Evolutionary conservation across 805 yeast species (phyloP).

Genomic region (Saturnispora sanitii): DNA sequence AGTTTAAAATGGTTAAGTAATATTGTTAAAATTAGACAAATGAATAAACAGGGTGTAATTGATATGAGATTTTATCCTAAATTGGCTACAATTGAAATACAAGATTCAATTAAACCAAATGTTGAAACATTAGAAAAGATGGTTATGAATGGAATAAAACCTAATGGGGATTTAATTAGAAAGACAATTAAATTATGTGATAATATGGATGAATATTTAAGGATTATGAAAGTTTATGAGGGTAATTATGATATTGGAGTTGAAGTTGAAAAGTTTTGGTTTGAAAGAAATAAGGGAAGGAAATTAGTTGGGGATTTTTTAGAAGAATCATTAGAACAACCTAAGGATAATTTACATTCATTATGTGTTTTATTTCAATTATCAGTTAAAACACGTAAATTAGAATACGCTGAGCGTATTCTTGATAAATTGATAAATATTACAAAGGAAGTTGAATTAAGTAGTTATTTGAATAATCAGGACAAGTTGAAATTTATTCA

Average conservation of each 20-base stretch:
- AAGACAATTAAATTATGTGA: constrained; percentile 1
- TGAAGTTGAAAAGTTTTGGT: too few relatives aligned
- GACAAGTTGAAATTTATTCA: constrained; percentile 10
- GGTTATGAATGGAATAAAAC: background rate
- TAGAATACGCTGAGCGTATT: constrained; percentile 3
- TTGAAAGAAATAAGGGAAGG: too few relatives aligned
- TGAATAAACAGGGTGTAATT: background rate
- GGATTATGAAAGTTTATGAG: too few relatives aligned
- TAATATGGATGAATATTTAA: too few relatives aligned
- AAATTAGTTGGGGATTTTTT: too few relatives aligned
- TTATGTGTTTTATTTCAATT: constrained; percentile 10
- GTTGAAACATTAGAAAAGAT: constrained; percentile 10
- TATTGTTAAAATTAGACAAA: constrained; percentile 4
- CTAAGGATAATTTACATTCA: too few relatives aligned
- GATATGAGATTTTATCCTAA: constrained; percentile 9
- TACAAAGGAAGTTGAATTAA: constrained; percentile 4
- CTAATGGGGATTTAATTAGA: too few relatives aligned
- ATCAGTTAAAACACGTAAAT: constrained; percentile 9
- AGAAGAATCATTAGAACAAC: too few relatives aligned
- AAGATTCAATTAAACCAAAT: constrained; percentile 10
- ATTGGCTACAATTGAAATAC: constrained; percentile 8
- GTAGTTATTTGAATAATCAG: constrained; percentile 11
- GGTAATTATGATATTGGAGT: too few relatives aligned
- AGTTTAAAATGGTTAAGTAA: constrained; percentile 9
- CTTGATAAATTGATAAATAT: constrained; percentile 1